Evolutionary conservation across 2,329 filamentous ascomycete genomes (phyloP), one percentile per base, ranked within the genome.

Genomic region (Penicillium sp.): DNA sequence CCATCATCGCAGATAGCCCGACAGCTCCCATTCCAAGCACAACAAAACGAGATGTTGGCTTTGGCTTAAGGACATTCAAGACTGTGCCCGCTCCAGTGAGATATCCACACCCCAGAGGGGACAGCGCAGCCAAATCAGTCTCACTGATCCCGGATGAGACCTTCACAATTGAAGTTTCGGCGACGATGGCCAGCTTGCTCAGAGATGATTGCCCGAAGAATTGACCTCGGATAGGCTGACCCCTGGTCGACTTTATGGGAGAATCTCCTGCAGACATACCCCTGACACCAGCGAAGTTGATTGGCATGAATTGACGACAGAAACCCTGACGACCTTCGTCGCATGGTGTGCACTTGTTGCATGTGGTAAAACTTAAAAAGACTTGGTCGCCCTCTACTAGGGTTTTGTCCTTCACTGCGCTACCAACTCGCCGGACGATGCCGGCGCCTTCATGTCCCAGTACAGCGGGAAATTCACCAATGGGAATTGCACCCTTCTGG

Each of bases 121-220:
- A n/a, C 1, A 39, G 35, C 16, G 10, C 35, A n/a, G 35, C 35
- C 66, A 10, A 53, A 9, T 72, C 65, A n/a, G 60, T 61, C 1
- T 63, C 39, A 19, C 16, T 39, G n/a, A 39, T 2, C 3, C 35
- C 35, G 19, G 35, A 11, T 19, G 16, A 2, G 0, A 44, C 55
- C 45, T 71, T 73, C n/a, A 75, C 69, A 3, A 73, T 56, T 0
- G 65, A 72, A 1, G 60, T 55, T 26, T 71, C 68, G 1, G 60
- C 55, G 5, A 72, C 69, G 41, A 75, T 61, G 3, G 72, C 65
- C 55, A 72, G 50, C 49, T 67, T 70, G 29, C 64, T 66, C 35
- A 75, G 61, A 5, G 70, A 73, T 0, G 72, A 74, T 53, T 75
- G 72, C 1, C 72, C 72, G 37, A 75, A 74, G n/a, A 39, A 39